phyloP scores from a whole-genome alignment of 2,329 filamentous ascomycete genomes.

The Stemphylium beticola region DNA sequence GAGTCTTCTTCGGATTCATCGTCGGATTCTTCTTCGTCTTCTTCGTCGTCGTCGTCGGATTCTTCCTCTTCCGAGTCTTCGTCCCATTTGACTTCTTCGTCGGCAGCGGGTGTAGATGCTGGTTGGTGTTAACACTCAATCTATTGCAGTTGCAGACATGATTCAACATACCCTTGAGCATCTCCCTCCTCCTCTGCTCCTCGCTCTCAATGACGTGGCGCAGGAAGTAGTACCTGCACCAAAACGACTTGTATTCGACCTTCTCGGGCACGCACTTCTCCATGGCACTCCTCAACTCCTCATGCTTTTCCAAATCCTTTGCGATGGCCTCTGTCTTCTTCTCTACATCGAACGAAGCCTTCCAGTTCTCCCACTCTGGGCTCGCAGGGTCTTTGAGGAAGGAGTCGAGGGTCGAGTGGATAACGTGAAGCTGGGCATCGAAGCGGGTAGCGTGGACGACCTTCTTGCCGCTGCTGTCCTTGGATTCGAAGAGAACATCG shows the following conservation, averaged over 20 bases:
- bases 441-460: slow-evolving; percentile 95
- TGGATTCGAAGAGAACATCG: slow-evolving; percentile 87
- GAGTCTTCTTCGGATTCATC: slow-evolving; percentile 18
- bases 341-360: slow-evolving; percentile 76
- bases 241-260: slow-evolving; percentile 89
- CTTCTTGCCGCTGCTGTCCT: slow-evolving; percentile 85
- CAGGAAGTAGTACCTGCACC: slow-evolving; percentile 95
- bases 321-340: slow-evolving; percentile 84
- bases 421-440: slow-evolving; percentile 93
- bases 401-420: slow-evolving; percentile 81
- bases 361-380: slow-evolving; percentile 76
- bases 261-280: slow-evolving; percentile 93
- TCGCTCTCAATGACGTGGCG: slow-evolving; percentile 92
- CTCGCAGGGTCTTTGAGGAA: slow-evolving; percentile 82
- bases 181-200: slow-evolving; percentile 83
- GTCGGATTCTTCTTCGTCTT: slow-evolving; percentile 27
- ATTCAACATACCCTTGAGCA: slow-evolving; percentile 77
- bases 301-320: slow-evolving; percentile 81
- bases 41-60: slow-evolving; percentile 26
- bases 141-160: neutral
- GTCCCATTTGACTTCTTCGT: slow-evolving; percentile 72
- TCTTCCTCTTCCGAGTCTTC: slow-evolving; percentile 71
- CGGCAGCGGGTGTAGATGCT: slow-evolving; percentile 71
- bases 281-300: slow-evolving; percentile 86
- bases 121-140: neutral